Conservation (phyloP, 106 monocot genomes). For the Dendrobium catenatum region DNA sequence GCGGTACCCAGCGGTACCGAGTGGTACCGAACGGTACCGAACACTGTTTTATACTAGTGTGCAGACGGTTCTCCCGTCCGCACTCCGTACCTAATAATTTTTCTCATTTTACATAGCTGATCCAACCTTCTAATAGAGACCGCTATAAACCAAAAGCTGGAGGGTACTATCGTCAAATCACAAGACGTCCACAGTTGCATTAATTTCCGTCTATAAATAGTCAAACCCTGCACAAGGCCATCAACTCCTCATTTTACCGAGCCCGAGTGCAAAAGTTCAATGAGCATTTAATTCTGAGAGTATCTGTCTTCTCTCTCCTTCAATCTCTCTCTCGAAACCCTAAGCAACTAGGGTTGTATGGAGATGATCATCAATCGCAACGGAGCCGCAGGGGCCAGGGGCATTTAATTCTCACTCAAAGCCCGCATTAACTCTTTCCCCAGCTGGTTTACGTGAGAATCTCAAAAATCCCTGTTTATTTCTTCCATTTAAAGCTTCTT, state of each 20-base stretch:
- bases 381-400: slow-evolving; percentile 6
- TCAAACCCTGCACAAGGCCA: slow-evolving; percentile 2
- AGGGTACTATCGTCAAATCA: not conserved
- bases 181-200: not conserved
- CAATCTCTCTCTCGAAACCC: not conserved
- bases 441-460: slow-evolving; percentile 10
- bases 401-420: not conserved
- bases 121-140: no score
- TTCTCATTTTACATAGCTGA: not conserved
- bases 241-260: not conserved
- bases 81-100: no score
- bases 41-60: no score
- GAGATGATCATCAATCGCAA: slow-evolving; percentile 12
- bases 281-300: not conserved
- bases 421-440: slow-evolving; percentile 2
- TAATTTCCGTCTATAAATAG: slow-evolving; percentile 10
- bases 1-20: no score
- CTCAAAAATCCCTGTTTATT: slow-evolving; percentile 11
- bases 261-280: not conserved
- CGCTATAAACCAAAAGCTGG: not conserved
- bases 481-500: slow-evolving; percentile 4
- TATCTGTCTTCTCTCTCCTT: not conserved
- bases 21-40: no score
- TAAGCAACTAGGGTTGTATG: not conserved
- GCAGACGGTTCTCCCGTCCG: no score